A percentile compares a stretch with the other conserved stretches of the same genome.
phyloP scores from a whole-genome alignment of 2,329 filamentous ascomycete genomes.

The Sclerotinia glacialis region DNA sequence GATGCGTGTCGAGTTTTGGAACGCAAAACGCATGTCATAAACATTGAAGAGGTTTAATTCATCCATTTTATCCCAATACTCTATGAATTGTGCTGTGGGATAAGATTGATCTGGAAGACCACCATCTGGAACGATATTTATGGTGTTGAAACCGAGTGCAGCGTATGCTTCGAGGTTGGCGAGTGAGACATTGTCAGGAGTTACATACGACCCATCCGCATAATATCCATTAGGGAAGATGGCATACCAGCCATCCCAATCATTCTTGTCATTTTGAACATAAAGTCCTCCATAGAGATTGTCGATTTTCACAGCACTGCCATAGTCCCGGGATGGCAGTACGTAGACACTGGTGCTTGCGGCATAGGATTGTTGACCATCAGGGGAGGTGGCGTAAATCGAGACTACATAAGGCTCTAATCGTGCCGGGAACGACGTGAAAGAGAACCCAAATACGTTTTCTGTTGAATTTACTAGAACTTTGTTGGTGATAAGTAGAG shows the following conservation, averaged over 20 bases:
- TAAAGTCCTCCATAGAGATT: slow-evolving; percentile 47
- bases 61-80: slow-evolving; percentile 46
- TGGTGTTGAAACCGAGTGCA: slow-evolving; percentile 47
- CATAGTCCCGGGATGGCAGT: slow-evolving; percentile 45
- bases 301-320: slow-evolving; percentile 49
- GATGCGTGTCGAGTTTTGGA: slow-evolving; percentile 42
- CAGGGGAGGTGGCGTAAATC: slow-evolving; percentile 38
- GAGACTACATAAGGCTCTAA: slow-evolving; percentile 42
- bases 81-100: slow-evolving; percentile 39
- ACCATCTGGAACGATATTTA: slow-evolving; percentile 43
- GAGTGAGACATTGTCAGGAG: slow-evolving; percentile 35
- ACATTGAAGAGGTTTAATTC: slow-evolving; percentile 47
- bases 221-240: slow-evolving; percentile 50
- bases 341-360: slow-evolving; percentile 42
- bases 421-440: slow-evolving; percentile 37
- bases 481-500: slow-evolving; percentile 34
- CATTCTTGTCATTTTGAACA: slow-evolving; percentile 40
- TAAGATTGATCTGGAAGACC: slow-evolving; percentile 42
- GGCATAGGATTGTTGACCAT: slow-evolving; percentile 40
- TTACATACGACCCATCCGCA: slow-evolving; percentile 36
- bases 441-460: slow-evolving; percentile 41
- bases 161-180: slow-evolving; percentile 43
- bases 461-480: slow-evolving; percentile 42
- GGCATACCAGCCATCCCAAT: slow-evolving; percentile 38
- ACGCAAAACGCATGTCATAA: slow-evolving; percentile 40